These are phyloP conservation scores for Lactarius akahatsu DNA, from an alignment of 768 basidiomycete species.

Conservation along the genomic window DNA sequence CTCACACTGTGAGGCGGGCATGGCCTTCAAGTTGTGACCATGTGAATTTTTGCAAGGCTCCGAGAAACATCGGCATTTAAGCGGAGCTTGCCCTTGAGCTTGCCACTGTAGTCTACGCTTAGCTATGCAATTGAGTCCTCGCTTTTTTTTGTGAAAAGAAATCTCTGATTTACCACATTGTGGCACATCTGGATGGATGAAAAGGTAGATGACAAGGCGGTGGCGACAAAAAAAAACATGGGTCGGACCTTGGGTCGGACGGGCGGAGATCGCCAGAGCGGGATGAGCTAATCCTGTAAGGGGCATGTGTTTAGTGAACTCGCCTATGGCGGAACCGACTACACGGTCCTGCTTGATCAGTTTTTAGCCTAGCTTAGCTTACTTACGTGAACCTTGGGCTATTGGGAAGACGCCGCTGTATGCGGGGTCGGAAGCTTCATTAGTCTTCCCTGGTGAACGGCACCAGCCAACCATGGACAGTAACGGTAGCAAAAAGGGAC, in stretches of 20 bases:
- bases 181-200: not conserved
- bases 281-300: not conserved
- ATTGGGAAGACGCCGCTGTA: slow-evolving; percentile 18
- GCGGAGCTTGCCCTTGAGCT: too few relatives aligned
- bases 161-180: not conserved
- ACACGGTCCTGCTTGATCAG: slow-evolving; percentile 15
- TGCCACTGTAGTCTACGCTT: not conserved
- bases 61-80: not conserved
- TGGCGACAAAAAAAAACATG: slow-evolving; percentile 6
- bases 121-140: not conserved
- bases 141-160: not conserved
- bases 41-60: not conserved
- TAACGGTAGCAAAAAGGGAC: not conserved
- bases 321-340: slow-evolving; percentile 11
- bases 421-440: slow-evolving; percentile 11
- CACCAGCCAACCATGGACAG: slow-evolving; percentile 11
- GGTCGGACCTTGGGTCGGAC: not conserved
- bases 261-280: slow-evolving; percentile 1
- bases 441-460: not conserved
- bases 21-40: not conserved
- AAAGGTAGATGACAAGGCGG: not conserved
- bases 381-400: slow-evolving; percentile 1
- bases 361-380: slow-evolving; percentile 21
- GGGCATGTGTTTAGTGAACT: slow-evolving; percentile 1
- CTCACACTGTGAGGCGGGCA: not conserved